Conservation (phyloP, 2,329 filamentous ascomycete genomes). For the Graphilbum fragrans region DNA sequence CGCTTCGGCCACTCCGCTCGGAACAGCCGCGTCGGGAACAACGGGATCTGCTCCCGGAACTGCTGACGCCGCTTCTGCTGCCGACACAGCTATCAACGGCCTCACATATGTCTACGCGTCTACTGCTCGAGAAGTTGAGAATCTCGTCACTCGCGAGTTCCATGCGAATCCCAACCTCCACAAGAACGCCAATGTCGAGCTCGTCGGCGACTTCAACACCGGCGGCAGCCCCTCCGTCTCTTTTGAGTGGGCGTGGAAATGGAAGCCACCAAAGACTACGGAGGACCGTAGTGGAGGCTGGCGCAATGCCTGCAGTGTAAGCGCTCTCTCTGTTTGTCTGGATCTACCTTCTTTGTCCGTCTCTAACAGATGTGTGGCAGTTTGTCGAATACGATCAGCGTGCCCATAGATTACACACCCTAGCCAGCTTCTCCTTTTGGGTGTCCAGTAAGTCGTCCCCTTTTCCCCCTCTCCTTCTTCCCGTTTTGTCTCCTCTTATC, state of each 20-base stretch:
- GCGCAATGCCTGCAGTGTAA: slow-evolving; percentile 86
- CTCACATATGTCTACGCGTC: slow-evolving; percentile 89
- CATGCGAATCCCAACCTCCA: slow-evolving; percentile 95
- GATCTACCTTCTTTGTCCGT: not conserved
- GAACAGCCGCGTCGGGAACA: slow-evolving; percentile 5
- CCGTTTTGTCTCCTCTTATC: not conserved
- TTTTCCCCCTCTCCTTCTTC: slow-evolving; percentile 6
- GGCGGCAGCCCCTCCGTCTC: slow-evolving; percentile 71
- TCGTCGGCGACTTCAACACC: slow-evolving; percentile 86
- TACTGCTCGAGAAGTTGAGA: slow-evolving; percentile 77
- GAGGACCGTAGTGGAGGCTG: slow-evolving; percentile 86
- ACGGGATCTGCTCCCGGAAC: slow-evolving; percentile 7
- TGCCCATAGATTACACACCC: slow-evolving; percentile 74
- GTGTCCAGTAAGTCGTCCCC: slow-evolving; percentile 54
- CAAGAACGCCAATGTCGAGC: slow-evolving; percentile 89
- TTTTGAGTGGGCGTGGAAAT: slow-evolving; percentile 95
- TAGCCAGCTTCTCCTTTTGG: slow-evolving; percentile 93
- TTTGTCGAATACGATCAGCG: slow-evolving; percentile 96
- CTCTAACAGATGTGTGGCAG: slow-evolving; percentile 33
- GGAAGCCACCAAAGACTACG: slow-evolving; percentile 71
- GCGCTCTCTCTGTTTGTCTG: slow-evolving; percentile 14
- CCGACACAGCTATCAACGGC: slow-evolving; percentile 72
- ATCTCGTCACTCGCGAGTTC: slow-evolving; percentile 87
- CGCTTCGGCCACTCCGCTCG: not conserved
- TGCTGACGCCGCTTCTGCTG: slow-evolving; percentile 33